Conservation (phyloP, 805 yeast species). For the Metschnikowia anglica region DNA sequence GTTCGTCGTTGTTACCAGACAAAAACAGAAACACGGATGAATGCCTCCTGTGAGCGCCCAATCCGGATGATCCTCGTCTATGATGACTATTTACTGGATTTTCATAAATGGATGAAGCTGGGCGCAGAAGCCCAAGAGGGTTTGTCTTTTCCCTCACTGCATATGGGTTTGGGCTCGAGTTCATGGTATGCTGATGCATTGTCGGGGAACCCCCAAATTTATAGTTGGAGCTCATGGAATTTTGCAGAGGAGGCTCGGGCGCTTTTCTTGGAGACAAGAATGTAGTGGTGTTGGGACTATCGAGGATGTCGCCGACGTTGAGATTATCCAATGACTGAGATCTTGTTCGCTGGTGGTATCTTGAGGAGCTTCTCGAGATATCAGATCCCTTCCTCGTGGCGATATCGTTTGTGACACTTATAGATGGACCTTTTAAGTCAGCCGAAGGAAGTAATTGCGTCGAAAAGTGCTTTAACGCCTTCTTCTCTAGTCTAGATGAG, state of each 20-base stretch:
- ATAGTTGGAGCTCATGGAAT: slow-evolving; percentile 29
- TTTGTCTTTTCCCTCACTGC: slow-evolving; percentile 24
- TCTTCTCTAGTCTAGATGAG: neutral
- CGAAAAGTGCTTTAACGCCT: slow-evolving; percentile 16
- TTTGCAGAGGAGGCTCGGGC: slow-evolving; percentile 60
- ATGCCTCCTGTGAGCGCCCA: slow-evolving; percentile 52
- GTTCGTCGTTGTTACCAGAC: slow-evolving; percentile 31
- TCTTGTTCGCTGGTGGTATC: slow-evolving; percentile 44
- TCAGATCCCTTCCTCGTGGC: neutral
- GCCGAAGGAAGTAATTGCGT: slow-evolving; percentile 45
- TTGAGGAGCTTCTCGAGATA: slow-evolving; percentile 7
- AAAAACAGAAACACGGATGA: slow-evolving; percentile 59
- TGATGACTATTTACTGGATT: slow-evolving; percentile 33
- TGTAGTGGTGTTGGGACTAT: slow-evolving; percentile 20
- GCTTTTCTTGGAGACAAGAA: slow-evolving; percentile 72
- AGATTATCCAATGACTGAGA: slow-evolving; percentile 52
- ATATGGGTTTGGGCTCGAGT: slow-evolving; percentile 18
- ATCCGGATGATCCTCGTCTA: slow-evolving; percentile 31
- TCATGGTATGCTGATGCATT: neutral
- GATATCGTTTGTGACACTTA: neutral
- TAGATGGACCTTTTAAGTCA: slow-evolving; percentile 14
- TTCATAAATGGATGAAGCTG: slow-evolving; percentile 53
- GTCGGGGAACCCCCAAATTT: slow-evolving; percentile 33
- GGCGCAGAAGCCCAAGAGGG: slow-evolving; percentile 30
- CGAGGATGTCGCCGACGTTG: slow-evolving; percentile 1